Evolutionary conservation across 1,139 yeast genomes (phyloP), one percentile per base, ranked within the genome.

Genomic region (Taphrina wiesneri): DNA sequence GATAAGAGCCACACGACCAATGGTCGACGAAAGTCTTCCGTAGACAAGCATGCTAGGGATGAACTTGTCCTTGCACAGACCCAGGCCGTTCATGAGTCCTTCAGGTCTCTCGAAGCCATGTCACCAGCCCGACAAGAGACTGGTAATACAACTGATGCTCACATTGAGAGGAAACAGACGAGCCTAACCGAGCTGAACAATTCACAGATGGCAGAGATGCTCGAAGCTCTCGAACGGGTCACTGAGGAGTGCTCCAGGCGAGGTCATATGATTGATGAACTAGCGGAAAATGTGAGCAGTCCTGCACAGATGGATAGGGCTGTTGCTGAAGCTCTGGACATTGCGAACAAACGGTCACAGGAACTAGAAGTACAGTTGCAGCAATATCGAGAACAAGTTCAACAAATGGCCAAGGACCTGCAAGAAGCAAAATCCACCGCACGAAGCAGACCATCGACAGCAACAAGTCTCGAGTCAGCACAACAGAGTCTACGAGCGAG

Each of bases 191-290:
- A 45, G 11, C 17, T 6, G n/a, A 45, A 45, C n/a, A 17, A 52
- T 7, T 28, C 56, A 4, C 30, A 52, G 5, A 34, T 34, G 41
- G 45, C 56, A n/a, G 56, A 52, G 28, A 21, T 59, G 34, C 57
- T 60, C 13, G 52, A 49, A 32, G 39, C 26, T 6, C 52, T 60
- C 13, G 52, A 51, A 17, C 21, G 26, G 21, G 51, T 39, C 3
- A 41, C 46, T 6, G 57, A 43, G 19, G 64, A 60, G 23, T 60
- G 64, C 28, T 51, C 57, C 4, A 45, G 64, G 25, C 64, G 64
- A n/a, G 64, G 64, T 23, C 30, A 49, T 26, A 49, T 60, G 46
- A 60, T 60, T 25, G 57, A 60, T 25, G 39, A 53, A 13, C 7
- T 59, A 25, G 56, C 47, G 5, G 57, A 49, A 5, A 23, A 17